Conservation (phyloP, 1,139 yeast species). For the Kodamaea plutei region DNA sequence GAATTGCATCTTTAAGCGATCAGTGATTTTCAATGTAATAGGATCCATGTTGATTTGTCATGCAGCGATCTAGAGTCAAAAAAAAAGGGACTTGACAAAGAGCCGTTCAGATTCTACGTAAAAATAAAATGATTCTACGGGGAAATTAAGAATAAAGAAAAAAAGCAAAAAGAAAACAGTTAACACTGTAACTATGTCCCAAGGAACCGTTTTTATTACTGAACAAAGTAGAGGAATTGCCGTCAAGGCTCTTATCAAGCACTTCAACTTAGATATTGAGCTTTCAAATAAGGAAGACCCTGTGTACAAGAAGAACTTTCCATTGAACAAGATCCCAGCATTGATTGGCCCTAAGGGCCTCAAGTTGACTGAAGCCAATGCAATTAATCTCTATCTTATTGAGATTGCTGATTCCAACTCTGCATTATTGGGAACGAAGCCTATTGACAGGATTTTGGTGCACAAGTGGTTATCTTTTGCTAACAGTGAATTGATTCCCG, state of each 20-base stretch:
- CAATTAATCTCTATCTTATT: conserved; percentile 43
- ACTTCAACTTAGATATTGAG: conserved; percentile 62
- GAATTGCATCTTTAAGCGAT: no score
- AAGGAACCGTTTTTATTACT: conserved; percentile 59
- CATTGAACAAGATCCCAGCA: conserved; percentile 72
- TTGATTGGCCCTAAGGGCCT: conserved; percentile 76
- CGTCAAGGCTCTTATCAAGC: conserved; percentile 62
- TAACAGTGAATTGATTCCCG: conserved; percentile 62
- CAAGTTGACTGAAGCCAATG: conserved; percentile 73
- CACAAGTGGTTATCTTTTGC: conserved; percentile 80
- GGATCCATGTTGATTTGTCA: no score
- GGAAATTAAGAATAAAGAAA: no score
- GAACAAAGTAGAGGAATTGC: conserved; percentile 43
- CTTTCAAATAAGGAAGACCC: conserved; percentile 43
- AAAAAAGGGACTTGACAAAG: no score
- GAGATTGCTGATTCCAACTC: conserved; percentile 22
- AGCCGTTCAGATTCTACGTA: no score
- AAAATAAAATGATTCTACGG: no score
- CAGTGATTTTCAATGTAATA: no score
- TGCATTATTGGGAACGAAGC: conserved; percentile 57
- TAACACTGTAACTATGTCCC: conserved; percentile 48
- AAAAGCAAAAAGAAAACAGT: no score
- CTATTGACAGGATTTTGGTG: conserved; percentile 64
- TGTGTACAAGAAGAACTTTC: conserved; percentile 54
- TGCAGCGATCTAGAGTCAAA: no score